A percentile compares a stretch with the other conserved stretches of the same genome.
Evolutionary conservation across 768 basidiomycete species (phyloP).

Genomic region (Suillus sp.): DNA sequence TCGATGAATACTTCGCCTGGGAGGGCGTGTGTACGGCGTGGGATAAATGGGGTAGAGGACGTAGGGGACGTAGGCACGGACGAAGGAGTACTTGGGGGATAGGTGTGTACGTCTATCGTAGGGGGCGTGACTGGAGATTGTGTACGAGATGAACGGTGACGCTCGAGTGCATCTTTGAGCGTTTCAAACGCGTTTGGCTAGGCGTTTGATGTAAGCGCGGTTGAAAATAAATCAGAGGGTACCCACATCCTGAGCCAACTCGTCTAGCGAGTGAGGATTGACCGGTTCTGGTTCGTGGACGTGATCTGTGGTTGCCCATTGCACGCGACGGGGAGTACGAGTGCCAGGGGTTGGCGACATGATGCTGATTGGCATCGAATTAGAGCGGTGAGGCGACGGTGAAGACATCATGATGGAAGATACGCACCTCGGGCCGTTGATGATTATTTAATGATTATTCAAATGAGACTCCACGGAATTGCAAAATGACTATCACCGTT

Average conservation of each 20-base stretch:
- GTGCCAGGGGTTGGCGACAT: conserved; percentile 31
- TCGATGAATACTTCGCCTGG: conserved; percentile 62
- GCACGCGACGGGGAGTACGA: conserved; percentile 55
- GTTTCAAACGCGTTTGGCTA: conserved; percentile 41
- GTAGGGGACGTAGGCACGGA: conserved; percentile 17
- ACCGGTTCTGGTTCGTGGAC: conserved; percentile 12
- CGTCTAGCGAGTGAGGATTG: conserved; percentile 24
- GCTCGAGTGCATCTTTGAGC: conserved; percentile 53
- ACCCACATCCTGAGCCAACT: conserved; percentile 38
- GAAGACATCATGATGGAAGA: neutral
- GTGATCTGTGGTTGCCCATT: conserved; percentile 46
- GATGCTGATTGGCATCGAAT: conserved; percentile 16
- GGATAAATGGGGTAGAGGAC: conserved; percentile 23
- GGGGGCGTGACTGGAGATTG: conserved; percentile 9
- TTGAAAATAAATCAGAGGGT: neutral
- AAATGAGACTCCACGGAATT: conserved; percentile 1
- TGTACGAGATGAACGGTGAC: conserved; percentile 39
- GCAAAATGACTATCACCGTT: neutral
- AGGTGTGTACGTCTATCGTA: conserved; percentile 10
- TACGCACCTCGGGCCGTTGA: neutral
- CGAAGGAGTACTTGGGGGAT: conserved; percentile 13
- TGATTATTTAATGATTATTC: conserved; percentile 1
- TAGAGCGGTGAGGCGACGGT: conserved; percentile 12
- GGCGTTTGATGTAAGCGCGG: neutral
- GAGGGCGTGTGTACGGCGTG: conserved; percentile 37